Base-by-base conservation (phyloP, 2,329 filamentous ascomycete genomes). In the Bipolaris cookei region DNA sequence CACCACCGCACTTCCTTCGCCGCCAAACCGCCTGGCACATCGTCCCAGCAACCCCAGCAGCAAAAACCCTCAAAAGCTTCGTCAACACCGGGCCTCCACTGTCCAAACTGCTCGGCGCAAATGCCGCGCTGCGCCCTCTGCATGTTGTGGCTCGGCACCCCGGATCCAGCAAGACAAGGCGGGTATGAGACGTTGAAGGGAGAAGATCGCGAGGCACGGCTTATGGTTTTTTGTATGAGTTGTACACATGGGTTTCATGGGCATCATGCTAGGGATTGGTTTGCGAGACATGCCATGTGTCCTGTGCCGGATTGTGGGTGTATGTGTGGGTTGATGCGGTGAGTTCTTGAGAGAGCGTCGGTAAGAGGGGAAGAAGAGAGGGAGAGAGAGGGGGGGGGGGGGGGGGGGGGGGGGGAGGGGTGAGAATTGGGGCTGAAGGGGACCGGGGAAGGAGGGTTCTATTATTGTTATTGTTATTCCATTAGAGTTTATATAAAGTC, bases 241-340 rank as follows among this genome's bases (percentile, higher is more conserved):
- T 89, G 86, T 69, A 84, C 83, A 63, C 86, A 89, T 76, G 86
- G 85, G 0, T 87, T 84, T 63, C 86, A 89, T 76, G 85, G 83
- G 3, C 78, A 86, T 71, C 86, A 88, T 78, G 86, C 86, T 10
- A 76, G 80, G 62, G 80, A 83, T 59, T 89, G 86, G 86, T 89
- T 88, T 71, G 73, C 70, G 20, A 79, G 78, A 63, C 82, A 84
- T 72, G 74, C 75, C 35, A 79, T 80, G 62, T 86, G 84, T 76
- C 82, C 84, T 1, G 82, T 84, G 58, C 81, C 82, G 51, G 82
- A 83, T 62, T 86, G 84, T 68, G 73, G 77, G 59, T 86, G 84
- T 66, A 74, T 81, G 65, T 86, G 83, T 74, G 80, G 77, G 52
- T 55, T 79, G 50, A 59, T 77, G 67, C 74, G 72, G 59, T 77